Evolutionary conservation across 192 early-diverging fungal species (phyloP), one percentile per base, ranked within the genome.

Genomic region (Pecoramyces ruminantium): DNA sequence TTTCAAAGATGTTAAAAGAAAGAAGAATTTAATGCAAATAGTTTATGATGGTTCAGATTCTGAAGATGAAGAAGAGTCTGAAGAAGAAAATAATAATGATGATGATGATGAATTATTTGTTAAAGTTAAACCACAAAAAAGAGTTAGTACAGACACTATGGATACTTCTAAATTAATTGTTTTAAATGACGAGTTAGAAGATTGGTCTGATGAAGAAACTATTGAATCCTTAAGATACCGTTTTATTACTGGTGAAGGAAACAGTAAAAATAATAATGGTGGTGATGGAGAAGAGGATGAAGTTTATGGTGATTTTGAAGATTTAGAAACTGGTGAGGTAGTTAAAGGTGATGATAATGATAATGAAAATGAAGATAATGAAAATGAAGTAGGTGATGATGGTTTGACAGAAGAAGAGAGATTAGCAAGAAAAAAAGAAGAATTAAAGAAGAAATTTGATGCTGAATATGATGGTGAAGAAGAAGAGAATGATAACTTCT

Each of bases 401-500:
- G 79, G 30, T 16, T 28, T 34, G 8, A 28, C 81, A n/a, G 83
- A 89, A 77, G 67, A 77, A 77, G 18, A 30, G 18, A 93, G 87
- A 13, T 87, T 97, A 83, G 89, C 92, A 4, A 91, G 90, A 78
- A 94, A 93, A 86, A 96, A 96, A 85, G 94, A 93, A 82, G 91
- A 94, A 81, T 89, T 99, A 77, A 95, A 96, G 83, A 93, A 89
- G 82, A 97, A 96, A 87, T 99, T 98, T 85, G 95, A 96, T 85
- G 93, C 93, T 38, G 86, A 97, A 81, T 96, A 96, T 84, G 92
- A 91, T 81, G 87, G 86, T 1, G 82, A 82, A 29, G 82, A 42
- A 17, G 86, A 83, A 58, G 92, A 91, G 77, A 95, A 93, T 77
- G 93, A 93, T 77, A 94, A 95, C 85, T 93, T 94, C 85, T 99